Base-by-base conservation (phyloP, 352 stramenopile species). In the Globisporangium ultimum region DNA sequence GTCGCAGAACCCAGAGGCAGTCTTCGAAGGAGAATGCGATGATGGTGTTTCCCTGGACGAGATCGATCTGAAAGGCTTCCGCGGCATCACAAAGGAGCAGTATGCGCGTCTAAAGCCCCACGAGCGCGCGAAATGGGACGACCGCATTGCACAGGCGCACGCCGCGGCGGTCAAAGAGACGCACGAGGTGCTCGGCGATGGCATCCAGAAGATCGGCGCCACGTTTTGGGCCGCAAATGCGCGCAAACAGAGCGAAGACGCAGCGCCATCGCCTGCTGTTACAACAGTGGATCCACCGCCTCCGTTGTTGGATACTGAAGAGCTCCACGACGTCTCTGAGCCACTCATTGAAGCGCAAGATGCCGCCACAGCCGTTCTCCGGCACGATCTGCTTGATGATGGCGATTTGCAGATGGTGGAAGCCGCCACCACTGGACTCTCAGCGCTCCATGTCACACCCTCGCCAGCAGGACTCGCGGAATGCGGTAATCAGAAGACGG, bases 71-170 rank as follows among this genome's bases (percentile, higher is more conserved):
- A 66, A 67, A 18, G 76, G 69, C 12, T 89, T 89, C 50, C 72
- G 76, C 21, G 76, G 76, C 9, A 87, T 91, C 58, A 84, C 78
- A 1, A 77, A 88, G 64, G 58, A 83, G 42, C 73, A 91, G 46
- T 89, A 89, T 54, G 66, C 61, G 51, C 60, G 63, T n/a, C 66
- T 89, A 53, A 60, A 67, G 15, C 55, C 69, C 5, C n/a, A 41
- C 2, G 76, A 88, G 14, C 72, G 72, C 9, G 65, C 58, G 13
- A 75, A 82, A 15, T 90, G 82, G 82, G 77, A 89, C 22, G 68
- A 61, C 12, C 70, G 80, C 41, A 89, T 90, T 54, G 63, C 78
- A 36, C 60, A 76, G 12, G 82, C 82, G 4, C 74, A 84, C 21
- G 49, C 48, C 12, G 70, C 85, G 24, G 71, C 81, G 8, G 53